These are phyloP conservation scores for Yamadazyma spencermartinsiae DNA, from an alignment of 1,139 yeast species.

Conservation along the genomic window DNA sequence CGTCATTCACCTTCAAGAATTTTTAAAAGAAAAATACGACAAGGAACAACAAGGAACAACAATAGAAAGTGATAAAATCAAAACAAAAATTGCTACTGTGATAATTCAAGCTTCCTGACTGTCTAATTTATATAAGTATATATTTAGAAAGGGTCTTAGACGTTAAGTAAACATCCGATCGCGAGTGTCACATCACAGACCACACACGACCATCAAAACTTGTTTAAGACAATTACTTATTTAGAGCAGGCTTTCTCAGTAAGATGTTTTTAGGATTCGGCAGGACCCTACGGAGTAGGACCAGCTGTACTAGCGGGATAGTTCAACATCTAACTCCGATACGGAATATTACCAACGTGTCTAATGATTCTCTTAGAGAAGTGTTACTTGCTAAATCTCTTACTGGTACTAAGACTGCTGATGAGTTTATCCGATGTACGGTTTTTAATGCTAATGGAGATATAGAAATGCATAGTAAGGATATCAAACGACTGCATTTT, in stretches of 20 bases:
- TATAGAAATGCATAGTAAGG: slow-evolving; percentile 42
- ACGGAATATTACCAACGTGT: slow-evolving; percentile 3
- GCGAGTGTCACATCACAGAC: too few relatives aligned
- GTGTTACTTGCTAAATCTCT: slow-evolving; percentile 24
- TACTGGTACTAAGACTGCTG: slow-evolving; percentile 23
- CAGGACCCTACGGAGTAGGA: background rate
- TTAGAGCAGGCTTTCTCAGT: too few relatives aligned
- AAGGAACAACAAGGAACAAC: too few relatives aligned
- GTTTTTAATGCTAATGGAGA: slow-evolving; percentile 38
- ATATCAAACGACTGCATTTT: slow-evolving; percentile 35
- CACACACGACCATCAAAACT: too few relatives aligned
- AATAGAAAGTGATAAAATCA: too few relatives aligned
- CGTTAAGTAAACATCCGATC: too few relatives aligned
- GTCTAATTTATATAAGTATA: too few relatives aligned
- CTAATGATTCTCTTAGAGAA: slow-evolving; percentile 20
- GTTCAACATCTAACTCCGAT: background rate
- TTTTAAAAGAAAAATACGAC: background rate
- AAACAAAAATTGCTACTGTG: too few relatives aligned
- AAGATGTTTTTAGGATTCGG: background rate
- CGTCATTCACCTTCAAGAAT: slow-evolving; percentile 4
- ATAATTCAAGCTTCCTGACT: too few relatives aligned
- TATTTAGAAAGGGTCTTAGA: too few relatives aligned
- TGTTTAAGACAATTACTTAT: too few relatives aligned
- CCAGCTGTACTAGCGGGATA: too few relatives aligned
- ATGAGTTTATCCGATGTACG: slow-evolving; percentile 59